Evolutionary conservation across 169 alveolate species (phyloP), one percentile per base, ranked within the genome.

Genomic region (Neospora caninum): DNA sequence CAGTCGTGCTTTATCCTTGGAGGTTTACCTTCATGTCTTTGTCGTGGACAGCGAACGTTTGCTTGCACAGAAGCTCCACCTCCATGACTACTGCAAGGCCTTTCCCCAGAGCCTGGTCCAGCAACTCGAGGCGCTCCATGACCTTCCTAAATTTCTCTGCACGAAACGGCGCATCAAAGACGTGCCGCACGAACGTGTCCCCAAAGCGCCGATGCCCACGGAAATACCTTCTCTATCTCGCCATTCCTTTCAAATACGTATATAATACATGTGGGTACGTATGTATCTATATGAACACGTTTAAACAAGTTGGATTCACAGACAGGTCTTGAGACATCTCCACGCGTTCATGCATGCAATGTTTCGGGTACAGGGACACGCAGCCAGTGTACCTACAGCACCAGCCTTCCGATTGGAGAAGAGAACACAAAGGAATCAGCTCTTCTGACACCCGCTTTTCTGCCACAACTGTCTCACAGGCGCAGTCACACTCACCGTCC

Each of bases 11-110:
- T n/a, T 10, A 53, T 70, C 9, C 39, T 70, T 78, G 27, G 18
- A 0, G 7, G 4, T 43, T 13, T n/a, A 78, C 86, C 86, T 78
- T 78, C 29, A 10, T 20, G 86, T 78, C 42, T 38, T 38, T n/a
- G 86, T 78, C 86, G 31, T 36, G 45, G 43, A 78, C 86, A 20
- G 39, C 41, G 27, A 78, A 78, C 29, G 7, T 20, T n/a, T 78
- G 86, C 18, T 6, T 20, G n/a, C 86, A 78, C 10, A 78, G 86
- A 20, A 78, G 43, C 86, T 78, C 20, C 45, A n/a, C 86, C 41
- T 78, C 86, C 86, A 78, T 78, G 86, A 78, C 45, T 10, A 78
- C 86, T 38, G 86, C 86, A 6, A 78, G 27, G 86, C 86, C 86
- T 78, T 78, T 78, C 42, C 49, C 45, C 86, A 78, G 39, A 7